Evolutionary conservation across 148 eudicot species (phyloP), one percentile per base, ranked within the genome.

Genomic region (Heliosperma pusillum): DNA sequence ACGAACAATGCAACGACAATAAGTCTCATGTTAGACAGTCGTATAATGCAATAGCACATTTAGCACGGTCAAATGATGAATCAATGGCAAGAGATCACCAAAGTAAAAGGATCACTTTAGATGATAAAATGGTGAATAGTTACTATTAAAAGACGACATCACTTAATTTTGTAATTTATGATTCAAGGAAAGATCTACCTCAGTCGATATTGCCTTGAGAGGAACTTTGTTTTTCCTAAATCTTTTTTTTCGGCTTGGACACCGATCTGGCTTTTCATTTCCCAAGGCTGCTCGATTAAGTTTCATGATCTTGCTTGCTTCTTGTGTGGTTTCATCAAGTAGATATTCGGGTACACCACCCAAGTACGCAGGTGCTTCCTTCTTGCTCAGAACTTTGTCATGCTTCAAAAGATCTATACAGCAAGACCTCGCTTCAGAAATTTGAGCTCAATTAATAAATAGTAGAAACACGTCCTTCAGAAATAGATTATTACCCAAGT

Each of bases 361-460:
- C 63, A 96, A 78, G 80, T 96, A 97, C 16, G 83, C 66, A 67
- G 97, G 87, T 19, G 97, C 90, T 44, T 83, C 82, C 79, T 90
- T 92, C 85, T 96, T 96, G 86, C 99, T 90, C 57, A 96, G 84
- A 69, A 78, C 80, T 81, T 92, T 92, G 83, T 96, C 98, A 58
- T 94, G 98, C 82, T 94, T 94, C 82, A 94, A 74, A 74, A 93
- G 91, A 83, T 88, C 97, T 91, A 77, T 9, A 75, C 33, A 83
- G 52, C 0, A 45, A 53, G 19, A 0, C n/a, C 22, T 16, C 45
- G 30, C 16, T 16, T 69, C 29, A 25, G 66, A 63, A 20, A 27
- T 61, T 17, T 26, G 58, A 21, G 30, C 42, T 10, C n/a, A 33
- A n/a, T 40, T 40, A 17, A 8, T 2, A 40, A 12, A 33, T 30